Base-by-base conservation (phyloP, 495 filamentous ascomycete species). In the Penicillium maclennaniae region DNA sequence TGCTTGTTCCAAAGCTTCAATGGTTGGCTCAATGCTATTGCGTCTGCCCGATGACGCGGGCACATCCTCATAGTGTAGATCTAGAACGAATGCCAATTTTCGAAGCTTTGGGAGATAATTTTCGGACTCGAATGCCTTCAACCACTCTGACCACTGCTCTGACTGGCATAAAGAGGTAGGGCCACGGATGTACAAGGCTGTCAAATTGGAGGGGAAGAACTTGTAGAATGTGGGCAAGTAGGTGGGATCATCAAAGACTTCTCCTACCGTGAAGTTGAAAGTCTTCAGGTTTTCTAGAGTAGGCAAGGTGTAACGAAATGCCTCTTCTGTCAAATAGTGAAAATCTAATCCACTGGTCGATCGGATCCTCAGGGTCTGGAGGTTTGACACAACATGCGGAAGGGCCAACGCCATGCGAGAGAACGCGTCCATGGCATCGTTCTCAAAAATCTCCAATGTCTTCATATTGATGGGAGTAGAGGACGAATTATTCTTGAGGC, bases 381-480 rank as follows among this genome's bases (percentile, higher is more conserved):
- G 47, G 7, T 61, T 59, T 2, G 53, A 46, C 1, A 66, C 45
- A 1, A 66, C 7, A 50, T 64, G 60, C 1, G 63, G 63, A n/a
- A 66, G 56, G 0, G 56, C 60, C 0, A 59, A 6, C 1, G 43
- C 27, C 60, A 69, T 62, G 2, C 61, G 55, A 40, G 25, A 52
- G 46, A 65, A 61, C 0, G 59, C 56, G 25, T 61, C 59, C 0
- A 68, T 50, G 3, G 59, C 55, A 26, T 68, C 65, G 26, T 65
- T 63, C 15, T 68, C 57, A 14, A 50, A 54, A 12, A 65, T 69
- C 20, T 66, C 66, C 9, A 69, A 19, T 7, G 41, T 59, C 7
- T 47, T 19, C 16, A 66, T 27, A 9, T 56, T 49, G 42, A 48
- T 45, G 10, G 49, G 20, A 8, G 37, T 47, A 2, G 49, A 1